These are phyloP conservation scores for Aechmea fasciata DNA, from an alignment of 176 grass and related monocot genomes.

Conservation along the genomic window DNA sequence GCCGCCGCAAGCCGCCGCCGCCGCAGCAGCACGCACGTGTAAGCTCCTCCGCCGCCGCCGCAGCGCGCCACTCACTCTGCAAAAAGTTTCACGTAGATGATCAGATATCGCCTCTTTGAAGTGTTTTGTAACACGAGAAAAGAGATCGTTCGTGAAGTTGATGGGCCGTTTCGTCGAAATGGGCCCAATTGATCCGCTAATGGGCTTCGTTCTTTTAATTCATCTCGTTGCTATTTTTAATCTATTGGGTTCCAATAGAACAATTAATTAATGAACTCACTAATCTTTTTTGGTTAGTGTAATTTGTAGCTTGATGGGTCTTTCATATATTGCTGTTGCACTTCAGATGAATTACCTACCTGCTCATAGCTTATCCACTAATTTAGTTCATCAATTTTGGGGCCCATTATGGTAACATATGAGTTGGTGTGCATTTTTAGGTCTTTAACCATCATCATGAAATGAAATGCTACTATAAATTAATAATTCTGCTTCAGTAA, in stretches of 20 bases:
- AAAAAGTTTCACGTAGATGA: neutral
- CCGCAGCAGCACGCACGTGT: constrained; percentile 16
- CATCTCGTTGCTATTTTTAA: neutral
- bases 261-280: too few relatives aligned
- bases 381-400: neutral
- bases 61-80: neutral
- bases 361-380: neutral
- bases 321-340: too few relatives aligned
- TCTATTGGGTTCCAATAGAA: neutral
- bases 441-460: neutral
- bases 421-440: neutral
- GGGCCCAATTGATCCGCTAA: neutral
- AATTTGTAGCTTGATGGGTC: too few relatives aligned
- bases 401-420: neutral
- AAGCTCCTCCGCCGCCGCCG: constrained; percentile 29
- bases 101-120: neutral
- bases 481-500: neutral
- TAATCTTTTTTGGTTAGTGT: too few relatives aligned
- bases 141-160: neutral
- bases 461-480: neutral
- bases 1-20: constrained; percentile 18
- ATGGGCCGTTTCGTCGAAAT: neutral
- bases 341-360: too few relatives aligned
- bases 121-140: neutral
- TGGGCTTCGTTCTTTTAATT: neutral